Base-by-base conservation (phyloP, 2,329 filamentous ascomycete genomes). In the Parasarocladium wereldwijsianum region DNA sequence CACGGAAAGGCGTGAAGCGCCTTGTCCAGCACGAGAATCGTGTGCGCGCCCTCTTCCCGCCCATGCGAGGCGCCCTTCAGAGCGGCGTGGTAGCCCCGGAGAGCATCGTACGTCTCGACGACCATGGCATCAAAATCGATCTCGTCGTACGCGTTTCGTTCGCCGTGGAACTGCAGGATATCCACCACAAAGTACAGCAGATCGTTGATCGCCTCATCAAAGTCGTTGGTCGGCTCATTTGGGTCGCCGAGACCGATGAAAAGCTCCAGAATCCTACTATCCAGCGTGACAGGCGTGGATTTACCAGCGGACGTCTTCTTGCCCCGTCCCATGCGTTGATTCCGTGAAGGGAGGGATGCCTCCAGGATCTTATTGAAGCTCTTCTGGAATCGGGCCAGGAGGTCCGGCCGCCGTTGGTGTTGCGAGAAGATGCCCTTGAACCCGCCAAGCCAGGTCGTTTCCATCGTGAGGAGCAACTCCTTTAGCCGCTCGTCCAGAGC, bases 171-270 rank as follows among this genome's bases (percentile, higher is more conserved):
- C 49, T 96, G 90, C 3, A 98, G 63, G 30, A 96, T 86, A 44
- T 98, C 90, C 5, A 98, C 77, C 1, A 96, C 81, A 47, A 96
- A 96, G 55, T 94, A 96, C 4, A 98, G 67, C 17, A 98, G 60
- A 48, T 98, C 90, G 40, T 78, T 84, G n/a, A 98, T 58, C 1
- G 78, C 73, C 44, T 96, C 87, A 38, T 96, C 87, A 14, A 92
- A 66, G 37, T 93, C 84, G 34, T 60, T 56, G 6, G 75, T 70
- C 2, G 75, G 68, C 6, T 68, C 65, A 0, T 69, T 69, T 3
- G 82, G 69, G 43, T 83, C 73, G 4, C 84, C 84, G 1, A 98
- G 66, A 0, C 83, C 83, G 35, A 93, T 68, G 42, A 98, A 96
- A 1, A 98, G 59, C 42, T 93, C 85, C 26, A 96, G 56, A 12